Evolutionary conservation across 2,329 filamentous ascomycete species (phyloP).

Genomic region (Phaeoacremonium minimum): DNA sequence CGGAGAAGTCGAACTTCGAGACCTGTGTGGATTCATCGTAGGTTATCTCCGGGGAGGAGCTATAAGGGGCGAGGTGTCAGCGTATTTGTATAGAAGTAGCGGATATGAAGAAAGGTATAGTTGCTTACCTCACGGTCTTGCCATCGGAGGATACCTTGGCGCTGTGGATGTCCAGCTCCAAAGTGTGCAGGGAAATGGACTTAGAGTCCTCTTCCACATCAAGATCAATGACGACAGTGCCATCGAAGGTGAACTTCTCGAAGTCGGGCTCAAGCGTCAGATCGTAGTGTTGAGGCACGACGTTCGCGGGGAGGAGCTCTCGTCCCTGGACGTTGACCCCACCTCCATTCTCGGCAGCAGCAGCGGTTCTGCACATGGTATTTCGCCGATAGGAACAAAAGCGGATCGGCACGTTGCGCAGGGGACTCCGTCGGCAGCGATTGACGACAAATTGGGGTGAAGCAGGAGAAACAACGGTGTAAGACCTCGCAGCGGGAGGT

Average conservation of each 20-base stretch:
- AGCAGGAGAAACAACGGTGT: conserved; percentile 7
- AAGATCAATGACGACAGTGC: conserved; percentile 79
- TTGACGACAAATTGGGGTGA: conserved; percentile 5
- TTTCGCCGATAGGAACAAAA: conserved; percentile 72
- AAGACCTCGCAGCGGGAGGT: conserved; percentile 5
- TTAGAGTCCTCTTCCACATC: conserved; percentile 81
- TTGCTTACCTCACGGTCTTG: conserved; percentile 38
- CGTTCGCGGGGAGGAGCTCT: conserved; percentile 86
- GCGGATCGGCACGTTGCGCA: conserved; percentile 27
- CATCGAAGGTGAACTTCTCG: conserved; percentile 80
- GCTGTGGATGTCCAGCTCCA: conserved; percentile 78
- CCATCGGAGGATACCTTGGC: conserved; percentile 64
- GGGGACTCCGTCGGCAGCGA: conserved; percentile 7
- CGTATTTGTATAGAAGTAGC: conserved; percentile 2
- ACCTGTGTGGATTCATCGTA: conserved; percentile 79
- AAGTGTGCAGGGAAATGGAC: conserved; percentile 81
- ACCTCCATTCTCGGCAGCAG: conserved; percentile 25
- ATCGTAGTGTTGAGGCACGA: conserved; percentile 89
- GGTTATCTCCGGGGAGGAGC: conserved; percentile 62
- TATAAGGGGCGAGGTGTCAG: conserved; percentile 23
- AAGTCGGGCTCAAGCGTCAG: conserved; percentile 90
- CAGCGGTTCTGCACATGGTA: conserved; percentile 60
- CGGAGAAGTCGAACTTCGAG: conserved; percentile 74
- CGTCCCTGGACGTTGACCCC: conserved; percentile 46
- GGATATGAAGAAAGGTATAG: too few species aligned